These are phyloP conservation scores for Parsonsia alboflavescens DNA, from an alignment of 257 asterid species.

Conservation along the genomic window DNA sequence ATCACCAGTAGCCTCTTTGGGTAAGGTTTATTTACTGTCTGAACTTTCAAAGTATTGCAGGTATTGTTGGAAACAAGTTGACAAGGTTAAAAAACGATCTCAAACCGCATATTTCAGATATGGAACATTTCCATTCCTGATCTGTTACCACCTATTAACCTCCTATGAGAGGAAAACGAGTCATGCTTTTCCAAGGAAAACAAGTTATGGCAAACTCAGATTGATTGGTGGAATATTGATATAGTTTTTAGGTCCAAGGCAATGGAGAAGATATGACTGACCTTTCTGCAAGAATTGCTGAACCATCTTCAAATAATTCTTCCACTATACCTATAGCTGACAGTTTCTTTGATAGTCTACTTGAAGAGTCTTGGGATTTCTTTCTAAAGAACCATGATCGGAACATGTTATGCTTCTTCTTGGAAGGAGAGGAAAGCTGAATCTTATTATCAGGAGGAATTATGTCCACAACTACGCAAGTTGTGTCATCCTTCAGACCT, in stretches of 20 bases:
- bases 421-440: slow-evolving; percentile 37
- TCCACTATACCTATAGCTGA: slow-evolving; percentile 65
- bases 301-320: slow-evolving; percentile 81
- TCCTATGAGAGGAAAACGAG: too few relatives aligned
- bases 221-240: neutral
- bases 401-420: slow-evolving; percentile 43
- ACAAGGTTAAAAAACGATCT: neutral
- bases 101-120: neutral
- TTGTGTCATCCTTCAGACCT: slow-evolving; percentile 82
- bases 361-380: slow-evolving; percentile 28
- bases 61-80: neutral
- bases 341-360: slow-evolving; percentile 37
- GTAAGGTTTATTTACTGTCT: neutral
- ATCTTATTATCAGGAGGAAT: slow-evolving; percentile 43
- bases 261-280: slow-evolving; percentile 16
- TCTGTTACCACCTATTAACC: neutral
- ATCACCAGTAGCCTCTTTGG: neutral
- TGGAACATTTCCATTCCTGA: neutral
- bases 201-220: neutral
- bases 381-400: slow-evolving; percentile 42
- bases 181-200: neutral
- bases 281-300: slow-evolving; percentile 75
- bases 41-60: neutral
- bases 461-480: slow-evolving; percentile 75
- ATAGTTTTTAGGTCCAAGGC: neutral